Percentiles rank a stretch among this genome's conserved stretches.
These are phyloP conservation scores for Drechslera avenae DNA, from an alignment of 2,329 filamentous ascomycete species.

Conservation along the genomic window DNA sequence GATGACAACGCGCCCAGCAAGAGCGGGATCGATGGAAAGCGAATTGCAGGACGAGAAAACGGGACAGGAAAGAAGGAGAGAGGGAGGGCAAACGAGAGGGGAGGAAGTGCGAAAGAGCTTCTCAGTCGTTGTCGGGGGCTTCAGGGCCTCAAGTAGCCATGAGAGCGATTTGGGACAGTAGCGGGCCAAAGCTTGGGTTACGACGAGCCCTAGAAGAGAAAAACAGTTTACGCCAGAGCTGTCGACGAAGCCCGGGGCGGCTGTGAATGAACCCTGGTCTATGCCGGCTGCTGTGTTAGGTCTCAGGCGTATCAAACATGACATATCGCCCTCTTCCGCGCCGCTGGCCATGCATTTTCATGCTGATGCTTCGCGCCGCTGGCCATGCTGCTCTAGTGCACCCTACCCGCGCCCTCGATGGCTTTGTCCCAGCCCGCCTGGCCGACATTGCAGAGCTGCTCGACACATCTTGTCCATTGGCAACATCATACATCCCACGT, in stretches of 20 bases:
- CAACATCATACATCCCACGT: slow-evolving; percentile 22
- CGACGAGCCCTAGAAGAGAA: slow-evolving; percentile 38
- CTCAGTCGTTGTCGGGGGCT: slow-evolving; percentile 16
- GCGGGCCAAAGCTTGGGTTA: slow-evolving; percentile 42
- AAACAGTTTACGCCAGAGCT: slow-evolving; percentile 40
- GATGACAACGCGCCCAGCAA: slow-evolving; percentile 36
- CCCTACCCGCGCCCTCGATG: no score
- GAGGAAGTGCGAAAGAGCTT: slow-evolving; percentile 30
- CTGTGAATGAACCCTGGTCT: slow-evolving; percentile 18
- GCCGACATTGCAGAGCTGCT: no score
- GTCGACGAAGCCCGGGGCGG: slow-evolving; percentile 21
- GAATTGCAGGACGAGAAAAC: slow-evolving; percentile 17
- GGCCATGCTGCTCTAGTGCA: background rate
- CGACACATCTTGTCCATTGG: slow-evolving; percentile 15
- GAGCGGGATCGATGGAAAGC: slow-evolving; percentile 35
- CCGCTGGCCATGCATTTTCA: background rate
- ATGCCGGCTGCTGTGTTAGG: slow-evolving; percentile 17
- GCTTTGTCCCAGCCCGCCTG: no score
- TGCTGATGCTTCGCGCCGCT: background rate
- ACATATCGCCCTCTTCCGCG: slow-evolving; percentile 1
- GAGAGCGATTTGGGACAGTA: slow-evolving; percentile 41
- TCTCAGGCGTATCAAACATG: slow-evolving; percentile 16
- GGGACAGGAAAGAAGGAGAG: slow-evolving; percentile 32
- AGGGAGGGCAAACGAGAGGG: slow-evolving; percentile 21
- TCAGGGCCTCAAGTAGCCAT: slow-evolving; percentile 35